Base-by-base conservation (phyloP, 2,329 filamentous ascomycete genomes). In the Zasmidium cellare region DNA sequence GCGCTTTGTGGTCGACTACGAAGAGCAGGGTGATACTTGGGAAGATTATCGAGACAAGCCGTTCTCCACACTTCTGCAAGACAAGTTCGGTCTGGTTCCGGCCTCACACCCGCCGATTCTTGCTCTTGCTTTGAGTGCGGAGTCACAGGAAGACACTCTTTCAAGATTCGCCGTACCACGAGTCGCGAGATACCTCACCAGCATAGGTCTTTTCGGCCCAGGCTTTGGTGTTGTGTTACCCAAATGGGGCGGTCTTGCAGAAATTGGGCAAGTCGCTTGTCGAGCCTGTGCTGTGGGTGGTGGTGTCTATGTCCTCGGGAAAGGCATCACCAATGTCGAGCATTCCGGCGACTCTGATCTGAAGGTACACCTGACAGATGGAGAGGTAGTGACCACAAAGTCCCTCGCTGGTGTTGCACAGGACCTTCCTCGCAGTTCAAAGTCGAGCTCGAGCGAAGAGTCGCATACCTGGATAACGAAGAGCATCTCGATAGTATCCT, bases 201-300 rank as follows among this genome's bases (percentile, higher is more conserved):
- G 93, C 0, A 92, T 96, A 75, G 92, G 93, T 7, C 78, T 90
- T 3, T 93, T 97, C 67, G 93, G 93, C 0, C 84, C 89, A 49
- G 92, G 93, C 9, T 97, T 97, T 71, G 90, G 90, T 52, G 90
- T 91, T 48, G 86, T 99, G 12, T 85, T 96, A 65, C 88, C 92
- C 20, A 97, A 96, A 80, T 99, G 92, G 88, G 93, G 93, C 48
- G 92, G 93, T 24, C 81, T 89, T 48, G 89, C 91, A 28, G 93
- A 99, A 75, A 86, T 97, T 59, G 86, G 90, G 25, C 93, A 99
- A 78, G 92, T 96, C 22, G 90, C 87, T 3, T 97, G 94, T 72
- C 89, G 93, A 65, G 91, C 93, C 41, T 87, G 88, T 61, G 93
- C 93, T 19, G 94, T 99, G 6, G 93, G 93, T 35, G 94, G 94